Evolutionary conservation across 2,329 filamentous ascomycete species (phyloP).

Genomic region (Penicillium brevicompactum): DNA sequence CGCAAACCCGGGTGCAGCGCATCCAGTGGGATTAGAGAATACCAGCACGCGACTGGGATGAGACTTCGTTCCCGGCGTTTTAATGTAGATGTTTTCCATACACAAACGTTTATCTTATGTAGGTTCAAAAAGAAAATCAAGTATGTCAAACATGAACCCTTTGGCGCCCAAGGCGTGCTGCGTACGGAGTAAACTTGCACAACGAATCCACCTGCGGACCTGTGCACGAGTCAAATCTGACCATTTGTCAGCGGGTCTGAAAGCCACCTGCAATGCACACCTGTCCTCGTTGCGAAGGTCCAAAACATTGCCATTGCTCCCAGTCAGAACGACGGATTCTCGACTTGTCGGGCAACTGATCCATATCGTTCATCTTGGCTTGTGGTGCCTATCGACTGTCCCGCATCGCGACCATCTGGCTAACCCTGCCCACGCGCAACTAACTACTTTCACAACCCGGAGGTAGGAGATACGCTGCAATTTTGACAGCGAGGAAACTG

Average conservation of each 20-base stretch:
- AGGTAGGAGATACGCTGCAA: too few relatives aligned
- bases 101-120: slow-evolving; percentile 25
- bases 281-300: neutral
- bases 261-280: neutral
- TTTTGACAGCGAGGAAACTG: too few relatives aligned
- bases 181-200: neutral
- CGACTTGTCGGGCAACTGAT: neutral
- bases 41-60: slow-evolving; percentile 37
- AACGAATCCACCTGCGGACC: neutral
- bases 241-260: slow-evolving; percentile 22
- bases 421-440: too few relatives aligned
- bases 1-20: slow-evolving; percentile 24
- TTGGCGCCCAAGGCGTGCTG: neutral
- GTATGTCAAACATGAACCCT: slow-evolving; percentile 12
- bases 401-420: neutral
- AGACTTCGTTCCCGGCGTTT: slow-evolving; percentile 38
- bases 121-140: slow-evolving; percentile 23
- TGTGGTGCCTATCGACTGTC: neutral
- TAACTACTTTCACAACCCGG: too few relatives aligned
- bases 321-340: neutral
- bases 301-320: neutral
- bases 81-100: slow-evolving; percentile 38
- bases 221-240: neutral
- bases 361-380: neutral
- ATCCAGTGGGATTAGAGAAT: slow-evolving; percentile 41